Conservation (phyloP, 1,284 basidiomycete genomes). For the Ceratobasidium sp. region DNA sequence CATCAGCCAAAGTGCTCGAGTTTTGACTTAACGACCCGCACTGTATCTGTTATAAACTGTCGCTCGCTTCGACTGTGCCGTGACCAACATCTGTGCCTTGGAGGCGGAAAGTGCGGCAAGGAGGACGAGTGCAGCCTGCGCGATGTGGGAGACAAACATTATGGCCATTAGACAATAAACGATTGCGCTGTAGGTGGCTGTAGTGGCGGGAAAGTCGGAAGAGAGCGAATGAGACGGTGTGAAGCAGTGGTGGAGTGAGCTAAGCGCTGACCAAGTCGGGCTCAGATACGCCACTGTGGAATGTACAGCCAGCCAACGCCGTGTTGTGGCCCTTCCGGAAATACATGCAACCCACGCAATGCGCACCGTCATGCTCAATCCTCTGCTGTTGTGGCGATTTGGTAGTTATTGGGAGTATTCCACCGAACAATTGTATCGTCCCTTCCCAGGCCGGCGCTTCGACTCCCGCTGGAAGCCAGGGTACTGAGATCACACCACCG, state of each 20-base stretch:
- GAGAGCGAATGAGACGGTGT: background rate
- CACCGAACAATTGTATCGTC: background rate
- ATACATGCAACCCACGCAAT: too few relatives aligned
- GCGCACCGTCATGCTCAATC: background rate
- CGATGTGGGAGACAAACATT: slow-evolving; percentile 40
- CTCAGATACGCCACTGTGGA: background rate
- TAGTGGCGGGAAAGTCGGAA: background rate
- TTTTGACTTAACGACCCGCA: slow-evolving; percentile 56
- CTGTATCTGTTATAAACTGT: slow-evolving; percentile 82
- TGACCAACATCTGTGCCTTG: slow-evolving; percentile 44
- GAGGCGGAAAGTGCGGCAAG: slow-evolving; percentile 45
- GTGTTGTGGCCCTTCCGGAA: too few relatives aligned
- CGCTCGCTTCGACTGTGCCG: slow-evolving; percentile 56
- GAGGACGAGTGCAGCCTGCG: slow-evolving; percentile 47
- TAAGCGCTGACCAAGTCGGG: background rate
- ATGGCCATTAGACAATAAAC: slow-evolving; percentile 1
- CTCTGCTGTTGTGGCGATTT: background rate
- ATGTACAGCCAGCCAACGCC: background rate
- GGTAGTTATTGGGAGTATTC: background rate
- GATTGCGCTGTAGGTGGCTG: background rate
- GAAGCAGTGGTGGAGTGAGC: too few relatives aligned
- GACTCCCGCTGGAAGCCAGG: background rate
- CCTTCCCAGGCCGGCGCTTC: background rate
- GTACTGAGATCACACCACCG: too few relatives aligned
- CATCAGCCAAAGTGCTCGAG: slow-evolving; percentile 11